Evolutionary conservation across 768 basidiomycete genomes (phyloP).

Genomic region (Boletus rufocinnamomeus): DNA sequence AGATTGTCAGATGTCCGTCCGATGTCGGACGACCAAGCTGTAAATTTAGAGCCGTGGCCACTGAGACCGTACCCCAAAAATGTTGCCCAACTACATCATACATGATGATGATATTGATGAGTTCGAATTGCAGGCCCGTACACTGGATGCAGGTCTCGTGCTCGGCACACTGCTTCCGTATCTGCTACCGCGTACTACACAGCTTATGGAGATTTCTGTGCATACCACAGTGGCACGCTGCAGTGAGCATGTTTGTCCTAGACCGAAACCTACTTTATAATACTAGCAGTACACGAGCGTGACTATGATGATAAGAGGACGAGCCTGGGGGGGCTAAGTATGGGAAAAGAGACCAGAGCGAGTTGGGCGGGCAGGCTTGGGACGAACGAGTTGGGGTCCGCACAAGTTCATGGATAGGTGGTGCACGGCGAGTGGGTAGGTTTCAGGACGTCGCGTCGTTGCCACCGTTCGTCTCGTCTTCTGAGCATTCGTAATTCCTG

Average conservation of each 20-base stretch:
- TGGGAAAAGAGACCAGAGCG: not conserved
- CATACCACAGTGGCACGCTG: not conserved
- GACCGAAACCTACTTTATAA: not conserved
- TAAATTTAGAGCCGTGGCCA: not conserved
- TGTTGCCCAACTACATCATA: not conserved
- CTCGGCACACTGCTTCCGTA: not conserved
- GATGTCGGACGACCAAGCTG: not conserved
- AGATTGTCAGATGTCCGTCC: not conserved
- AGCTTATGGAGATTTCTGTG: not conserved
- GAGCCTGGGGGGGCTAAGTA: not conserved
- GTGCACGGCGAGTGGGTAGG: not conserved
- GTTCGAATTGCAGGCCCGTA: not conserved
- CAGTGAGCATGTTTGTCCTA: not conserved
- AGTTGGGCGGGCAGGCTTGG: not conserved
- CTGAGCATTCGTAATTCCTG: too few species aligned
- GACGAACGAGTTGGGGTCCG: not conserved
- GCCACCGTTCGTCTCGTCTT: not conserved
- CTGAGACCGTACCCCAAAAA: not conserved
- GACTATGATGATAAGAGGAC: not conserved
- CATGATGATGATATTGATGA: not conserved
- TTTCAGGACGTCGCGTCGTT: not conserved
- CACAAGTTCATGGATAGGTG: not conserved
- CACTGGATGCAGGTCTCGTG: too few species aligned
- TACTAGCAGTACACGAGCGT: not conserved
- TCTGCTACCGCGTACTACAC: not conserved